phyloP scores from a whole-genome alignment of 2,329 filamentous ascomycete genomes.

The Sporothrix pallida region DNA sequence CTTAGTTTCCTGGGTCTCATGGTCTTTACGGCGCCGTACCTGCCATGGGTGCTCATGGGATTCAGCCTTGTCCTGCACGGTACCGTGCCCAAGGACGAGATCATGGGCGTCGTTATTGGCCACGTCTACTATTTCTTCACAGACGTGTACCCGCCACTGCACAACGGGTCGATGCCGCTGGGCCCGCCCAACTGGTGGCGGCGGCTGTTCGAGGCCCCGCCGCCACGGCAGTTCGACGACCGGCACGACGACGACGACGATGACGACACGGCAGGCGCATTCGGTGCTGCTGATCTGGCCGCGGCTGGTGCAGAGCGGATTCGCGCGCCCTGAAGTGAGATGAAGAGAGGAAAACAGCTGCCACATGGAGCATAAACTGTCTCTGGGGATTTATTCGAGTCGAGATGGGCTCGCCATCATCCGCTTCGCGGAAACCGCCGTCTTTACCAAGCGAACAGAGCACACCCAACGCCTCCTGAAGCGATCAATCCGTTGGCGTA shows the following conservation, averaged over 20 bases:
- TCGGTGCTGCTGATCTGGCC: constrained; percentile 65
- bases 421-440: constrained; percentile 4
- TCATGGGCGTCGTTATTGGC: constrained; percentile 91
- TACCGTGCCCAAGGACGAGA: constrained; percentile 89
- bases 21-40: constrained; percentile 90
- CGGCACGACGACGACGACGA: constrained; percentile 48
- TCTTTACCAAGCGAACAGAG: neutral
- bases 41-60: constrained; percentile 93
- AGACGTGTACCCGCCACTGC: constrained; percentile 91
- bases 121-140: constrained; percentile 99
- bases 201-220: constrained; percentile 74
- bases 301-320: constrained; percentile 50
- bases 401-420: no score
- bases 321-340: constrained; percentile 43
- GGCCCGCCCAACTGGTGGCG: constrained; percentile 93
- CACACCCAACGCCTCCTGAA: neutral
- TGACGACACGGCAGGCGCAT: constrained; percentile 57
- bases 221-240: constrained; percentile 41
- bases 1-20: constrained; percentile 87
- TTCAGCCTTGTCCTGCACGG: constrained; percentile 93
- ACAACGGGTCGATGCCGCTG: constrained; percentile 81
- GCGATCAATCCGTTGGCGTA: neutral
- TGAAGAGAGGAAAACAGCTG: neutral
- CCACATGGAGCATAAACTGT: no score
- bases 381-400: no score